Evolutionary conservation across 768 basidiomycete species (phyloP).

Genomic region (Panellus pusillus): DNA sequence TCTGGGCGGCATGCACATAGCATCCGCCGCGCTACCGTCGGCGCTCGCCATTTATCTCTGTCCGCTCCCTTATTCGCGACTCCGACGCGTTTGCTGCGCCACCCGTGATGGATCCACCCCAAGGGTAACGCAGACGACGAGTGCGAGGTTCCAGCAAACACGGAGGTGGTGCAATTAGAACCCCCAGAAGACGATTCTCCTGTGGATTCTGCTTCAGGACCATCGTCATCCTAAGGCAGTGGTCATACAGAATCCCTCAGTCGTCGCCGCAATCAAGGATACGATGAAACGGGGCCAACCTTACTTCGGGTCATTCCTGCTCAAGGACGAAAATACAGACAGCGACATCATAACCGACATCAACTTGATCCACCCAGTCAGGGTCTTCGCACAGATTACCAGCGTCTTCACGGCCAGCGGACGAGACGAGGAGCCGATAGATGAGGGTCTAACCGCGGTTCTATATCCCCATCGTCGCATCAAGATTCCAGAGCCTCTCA

Average conservation of each 20-base stretch:
- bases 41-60: conserved; percentile 27
- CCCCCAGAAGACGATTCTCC: conserved; percentile 26
- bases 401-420: conserved; percentile 75
- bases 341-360: conserved; percentile 89
- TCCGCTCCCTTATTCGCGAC: conserved; percentile 26
- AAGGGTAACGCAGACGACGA: conserved; percentile 28
- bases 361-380: conserved; percentile 86
- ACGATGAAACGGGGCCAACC: conserved; percentile 97
- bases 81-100: conserved; percentile 30
- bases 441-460: conserved; percentile 92
- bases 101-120: conserved; percentile 41
- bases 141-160: conserved; percentile 25
- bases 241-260: conserved; percentile 85
- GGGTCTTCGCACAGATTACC: conserved; percentile 96
- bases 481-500: conserved; percentile 82
- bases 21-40: conserved; percentile 15
- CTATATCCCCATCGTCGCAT: conserved; percentile 92
- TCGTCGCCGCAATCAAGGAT: conserved; percentile 92
- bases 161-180: conserved; percentile 13
- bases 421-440: conserved; percentile 55
- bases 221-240: conserved; percentile 70
- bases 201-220: conserved; percentile 3
- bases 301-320: conserved; percentile 93
- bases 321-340: conserved; percentile 92
- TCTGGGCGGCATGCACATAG: conserved; percentile 11